A percentile compares a stretch with the other conserved stretches of the same genome.
Evolutionary conservation across 2,329 filamentous ascomycete species (phyloP).

Genomic region (Nannizziopsis barbatae): DNA sequence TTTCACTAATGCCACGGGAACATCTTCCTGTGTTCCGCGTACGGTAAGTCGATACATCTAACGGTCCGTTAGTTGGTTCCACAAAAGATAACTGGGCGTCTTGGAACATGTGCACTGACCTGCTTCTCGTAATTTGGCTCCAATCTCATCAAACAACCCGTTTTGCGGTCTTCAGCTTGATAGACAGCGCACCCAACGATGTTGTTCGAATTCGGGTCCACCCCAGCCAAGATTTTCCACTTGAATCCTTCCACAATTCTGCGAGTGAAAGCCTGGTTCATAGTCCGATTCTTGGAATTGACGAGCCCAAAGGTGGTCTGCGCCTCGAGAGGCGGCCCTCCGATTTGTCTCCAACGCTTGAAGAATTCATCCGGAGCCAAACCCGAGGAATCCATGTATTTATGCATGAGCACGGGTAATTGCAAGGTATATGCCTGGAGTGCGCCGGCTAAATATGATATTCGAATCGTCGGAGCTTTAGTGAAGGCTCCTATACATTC

Average conservation of each 20-base stretch:
- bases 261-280: slow-evolving; percentile 60
- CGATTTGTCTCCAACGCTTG: slow-evolving; percentile 98
- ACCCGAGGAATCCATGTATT: slow-evolving; percentile 91
- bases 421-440: slow-evolving; percentile 86
- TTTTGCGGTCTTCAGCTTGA: slow-evolving; percentile 69
- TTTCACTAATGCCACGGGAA: slow-evolving; percentile 69
- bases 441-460: slow-evolving; percentile 88
- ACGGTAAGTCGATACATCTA: slow-evolving; percentile 95
- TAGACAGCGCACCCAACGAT: slow-evolving; percentile 82
- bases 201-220: slow-evolving; percentile 89
- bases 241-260: slow-evolving; percentile 71
- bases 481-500: slow-evolving; percentile 72
- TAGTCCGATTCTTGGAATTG: slow-evolving; percentile 47
- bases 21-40: slow-evolving; percentile 80
- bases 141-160: slow-evolving; percentile 81
- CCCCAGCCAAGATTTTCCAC: slow-evolving; percentile 73
- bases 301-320: slow-evolving; percentile 71
- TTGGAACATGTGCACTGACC: slow-evolving; percentile 45
- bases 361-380: slow-evolving; percentile 89
- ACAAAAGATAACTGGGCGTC: background rate
- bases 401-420: slow-evolving; percentile 77
- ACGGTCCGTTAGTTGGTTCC: too few species aligned
- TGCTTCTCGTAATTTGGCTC: slow-evolving; percentile 89
- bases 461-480: slow-evolving; percentile 77
- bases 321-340: slow-evolving; percentile 71